phyloP scores from a whole-genome alignment of 2,329 filamentous ascomycete genomes.

The Leptodontidium sp. region DNA sequence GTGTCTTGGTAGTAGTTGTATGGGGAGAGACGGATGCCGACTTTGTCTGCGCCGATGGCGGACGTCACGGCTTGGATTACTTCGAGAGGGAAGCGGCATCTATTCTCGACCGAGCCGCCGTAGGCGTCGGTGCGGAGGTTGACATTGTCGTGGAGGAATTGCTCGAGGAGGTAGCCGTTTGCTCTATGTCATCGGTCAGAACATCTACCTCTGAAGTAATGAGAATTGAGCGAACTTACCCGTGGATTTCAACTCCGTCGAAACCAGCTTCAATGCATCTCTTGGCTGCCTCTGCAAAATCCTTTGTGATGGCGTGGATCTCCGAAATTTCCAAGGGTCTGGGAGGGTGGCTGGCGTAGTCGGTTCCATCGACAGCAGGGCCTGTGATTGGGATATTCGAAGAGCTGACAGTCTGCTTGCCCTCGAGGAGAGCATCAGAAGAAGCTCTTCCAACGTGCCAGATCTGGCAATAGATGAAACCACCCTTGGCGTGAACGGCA shows the following conservation, averaged over 20 bases:
- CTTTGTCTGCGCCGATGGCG: conserved; percentile 59
- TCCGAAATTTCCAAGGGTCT: conserved; percentile 47
- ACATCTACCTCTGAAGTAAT: neutral
- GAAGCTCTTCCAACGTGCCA: conserved; percentile 64
- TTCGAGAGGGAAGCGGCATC: conserved; percentile 60
- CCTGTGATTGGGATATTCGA: conserved; percentile 38
- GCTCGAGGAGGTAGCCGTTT: conserved; percentile 62
- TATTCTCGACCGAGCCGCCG: conserved; percentile 57
- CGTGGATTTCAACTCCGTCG: conserved; percentile 54
- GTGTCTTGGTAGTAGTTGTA: conserved; percentile 69
- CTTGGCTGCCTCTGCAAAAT: conserved; percentile 42
- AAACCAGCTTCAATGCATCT: conserved; percentile 62
- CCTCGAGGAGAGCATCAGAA: conserved; percentile 47
- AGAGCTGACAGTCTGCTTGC: conserved; percentile 43
- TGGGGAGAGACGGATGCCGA: conserved; percentile 63
- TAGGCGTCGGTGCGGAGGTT: conserved; percentile 64
- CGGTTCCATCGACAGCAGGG: conserved; percentile 30
- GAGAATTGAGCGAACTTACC: conserved; percentile 23
- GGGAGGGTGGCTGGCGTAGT: conserved; percentile 43
- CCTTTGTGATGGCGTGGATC: conserved; percentile 44
- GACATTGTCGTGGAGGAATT: conserved; percentile 62
- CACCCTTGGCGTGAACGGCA: conserved; percentile 68
- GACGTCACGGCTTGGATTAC: conserved; percentile 58
- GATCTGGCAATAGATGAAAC: conserved; percentile 68
- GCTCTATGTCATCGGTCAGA: conserved; percentile 37